A percentile compares a stretch with the other conserved stretches of the same genome.
These are phyloP conservation scores for Kappamyces sp. DNA, from an alignment of 192 early-diverging fungal genomes.

Conservation along the genomic window DNA sequence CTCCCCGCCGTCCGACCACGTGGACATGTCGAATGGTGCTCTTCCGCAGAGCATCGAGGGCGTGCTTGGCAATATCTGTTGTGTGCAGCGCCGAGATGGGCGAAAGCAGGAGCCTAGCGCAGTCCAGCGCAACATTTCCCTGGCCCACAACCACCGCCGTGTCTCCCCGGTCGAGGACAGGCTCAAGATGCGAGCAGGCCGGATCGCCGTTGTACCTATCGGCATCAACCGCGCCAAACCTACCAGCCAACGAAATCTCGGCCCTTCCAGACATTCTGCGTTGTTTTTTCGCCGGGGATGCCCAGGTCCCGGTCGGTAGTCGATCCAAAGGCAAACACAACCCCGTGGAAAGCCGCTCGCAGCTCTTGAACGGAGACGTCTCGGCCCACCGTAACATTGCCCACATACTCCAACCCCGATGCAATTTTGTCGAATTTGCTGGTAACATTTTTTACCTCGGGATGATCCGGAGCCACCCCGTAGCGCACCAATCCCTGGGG, in stretches of 20 bases:
- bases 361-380: conserved; percentile 27
- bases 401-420: conserved; percentile 67
- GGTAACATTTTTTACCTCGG: conserved; percentile 93
- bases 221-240: no score
- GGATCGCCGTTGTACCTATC: conserved; percentile 78
- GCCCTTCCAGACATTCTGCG: conserved; percentile 63
- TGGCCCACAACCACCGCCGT: conserved; percentile 82
- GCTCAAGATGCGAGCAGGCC: conserved; percentile 48
- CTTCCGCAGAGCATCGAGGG: conserved; percentile 55
- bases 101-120: conserved; percentile 77
- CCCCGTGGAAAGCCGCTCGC: conserved; percentile 44
- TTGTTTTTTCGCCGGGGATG: conserved; percentile 59
- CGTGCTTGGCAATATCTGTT: conserved; percentile 82
- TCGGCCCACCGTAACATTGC: conserved; percentile 68
- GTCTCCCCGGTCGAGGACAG: conserved; percentile 56
- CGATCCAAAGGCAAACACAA: conserved; percentile 84
- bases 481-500: conserved; percentile 89
- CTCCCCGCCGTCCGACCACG: conserved; percentile 86
- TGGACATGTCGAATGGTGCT: conserved; percentile 77
- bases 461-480: conserved; percentile 96
- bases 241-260: conserved; percentile 83
- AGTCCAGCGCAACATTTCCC: conserved; percentile 92
- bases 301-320: conserved; percentile 63
- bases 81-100: conserved; percentile 62
- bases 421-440: conserved; percentile 80